A percentile compares a stretch with the other conserved stretches of the same genome.
Evolutionary conservation across 768 basidiomycete species (phyloP).

Genomic region (Pleurotus eryngii): DNA sequence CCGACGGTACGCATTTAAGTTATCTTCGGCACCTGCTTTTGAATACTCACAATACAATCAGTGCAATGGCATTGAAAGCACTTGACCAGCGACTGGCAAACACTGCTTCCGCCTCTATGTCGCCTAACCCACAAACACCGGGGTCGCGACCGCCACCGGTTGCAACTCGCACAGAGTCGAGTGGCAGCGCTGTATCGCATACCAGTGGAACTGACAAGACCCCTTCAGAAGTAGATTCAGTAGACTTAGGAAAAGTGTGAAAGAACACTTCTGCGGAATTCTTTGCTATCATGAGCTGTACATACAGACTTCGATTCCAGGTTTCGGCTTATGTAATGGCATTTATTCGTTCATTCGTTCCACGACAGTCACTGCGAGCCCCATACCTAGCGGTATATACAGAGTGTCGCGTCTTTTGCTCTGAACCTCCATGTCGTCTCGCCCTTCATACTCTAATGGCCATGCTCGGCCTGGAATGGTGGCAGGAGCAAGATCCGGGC

Average conservation of each 20-base stretch:
- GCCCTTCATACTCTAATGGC: slow-evolving; percentile 19
- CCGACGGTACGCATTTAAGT: slow-evolving; percentile 58
- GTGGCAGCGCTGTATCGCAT: slow-evolving; percentile 24
- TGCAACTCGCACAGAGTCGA: neutral
- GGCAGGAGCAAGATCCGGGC: neutral
- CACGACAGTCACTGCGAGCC: no score
- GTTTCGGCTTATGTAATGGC: slow-evolving; percentile 8
- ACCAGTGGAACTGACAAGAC: slow-evolving; percentile 35
- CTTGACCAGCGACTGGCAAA: slow-evolving; percentile 89
- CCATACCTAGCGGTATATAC: neutral
- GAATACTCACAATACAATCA: slow-evolving; percentile 26
- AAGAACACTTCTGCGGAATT: neutral
- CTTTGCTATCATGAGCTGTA: slow-evolving; percentile 6
- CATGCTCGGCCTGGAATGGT: slow-evolving; percentile 4
- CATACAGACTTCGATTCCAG: neutral
- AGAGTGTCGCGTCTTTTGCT: neutral
- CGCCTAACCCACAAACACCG: slow-evolving; percentile 23
- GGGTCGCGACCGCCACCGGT: slow-evolving; percentile 23
- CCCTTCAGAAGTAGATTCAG: slow-evolving; percentile 30
- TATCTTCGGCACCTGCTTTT: neutral
- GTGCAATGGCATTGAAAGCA: slow-evolving; percentile 94
- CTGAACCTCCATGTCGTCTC: slow-evolving; percentile 16
- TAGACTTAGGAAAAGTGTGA: slow-evolving; percentile 24
- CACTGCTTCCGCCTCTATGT: slow-evolving; percentile 35
- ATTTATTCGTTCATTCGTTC: neutral